A percentile compares a stretch with the other conserved stretches of the same genome.
Conservation (phyloP, 768 basidiomycete species). For the Dentipellis sp. region DNA sequence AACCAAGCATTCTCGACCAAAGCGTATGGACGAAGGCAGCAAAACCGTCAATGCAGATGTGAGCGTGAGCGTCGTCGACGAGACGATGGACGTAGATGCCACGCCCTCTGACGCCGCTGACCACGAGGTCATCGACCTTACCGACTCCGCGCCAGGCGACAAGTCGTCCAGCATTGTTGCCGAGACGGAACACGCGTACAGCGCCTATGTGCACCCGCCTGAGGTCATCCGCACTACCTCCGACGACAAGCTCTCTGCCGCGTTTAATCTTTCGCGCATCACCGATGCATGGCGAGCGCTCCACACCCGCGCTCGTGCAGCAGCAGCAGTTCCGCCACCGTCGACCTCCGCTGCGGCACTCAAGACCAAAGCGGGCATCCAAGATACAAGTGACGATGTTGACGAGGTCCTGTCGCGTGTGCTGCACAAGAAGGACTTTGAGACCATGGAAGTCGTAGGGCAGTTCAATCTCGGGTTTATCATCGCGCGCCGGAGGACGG, state of each 20-base stretch:
- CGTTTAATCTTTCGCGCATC: slow-evolving; percentile 27
- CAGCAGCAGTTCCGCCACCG: no score
- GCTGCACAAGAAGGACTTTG: slow-evolving; percentile 84
- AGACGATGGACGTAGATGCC: slow-evolving; percentile 10
- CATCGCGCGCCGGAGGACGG: slow-evolving; percentile 56
- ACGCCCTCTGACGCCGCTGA: not conserved
- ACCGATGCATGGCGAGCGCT: slow-evolving; percentile 16
- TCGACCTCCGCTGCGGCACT: not conserved
- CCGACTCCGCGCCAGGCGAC: not conserved
- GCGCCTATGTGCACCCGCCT: not conserved
- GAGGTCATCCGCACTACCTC: slow-evolving; percentile 11
- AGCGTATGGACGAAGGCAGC: not conserved
- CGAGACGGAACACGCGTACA: not conserved
- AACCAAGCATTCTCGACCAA: not conserved
- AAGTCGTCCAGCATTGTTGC: not conserved
- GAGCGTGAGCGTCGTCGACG: slow-evolving; percentile 7
- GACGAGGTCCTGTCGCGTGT: slow-evolving; percentile 69
- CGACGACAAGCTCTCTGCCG: slow-evolving; percentile 17
- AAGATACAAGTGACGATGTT: slow-evolving; percentile 41
- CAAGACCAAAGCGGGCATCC: slow-evolving; percentile 15
- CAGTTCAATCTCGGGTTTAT: slow-evolving; percentile 98
- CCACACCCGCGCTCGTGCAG: not conserved
- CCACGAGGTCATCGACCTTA: slow-evolving; percentile 1
- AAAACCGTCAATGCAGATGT: not conserved
- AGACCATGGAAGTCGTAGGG: slow-evolving; percentile 73